Evolutionary conservation across 179 eudicot species (phyloP), one percentile per base, ranked within the genome.

Genomic region (Beta lomatogona): DNA sequence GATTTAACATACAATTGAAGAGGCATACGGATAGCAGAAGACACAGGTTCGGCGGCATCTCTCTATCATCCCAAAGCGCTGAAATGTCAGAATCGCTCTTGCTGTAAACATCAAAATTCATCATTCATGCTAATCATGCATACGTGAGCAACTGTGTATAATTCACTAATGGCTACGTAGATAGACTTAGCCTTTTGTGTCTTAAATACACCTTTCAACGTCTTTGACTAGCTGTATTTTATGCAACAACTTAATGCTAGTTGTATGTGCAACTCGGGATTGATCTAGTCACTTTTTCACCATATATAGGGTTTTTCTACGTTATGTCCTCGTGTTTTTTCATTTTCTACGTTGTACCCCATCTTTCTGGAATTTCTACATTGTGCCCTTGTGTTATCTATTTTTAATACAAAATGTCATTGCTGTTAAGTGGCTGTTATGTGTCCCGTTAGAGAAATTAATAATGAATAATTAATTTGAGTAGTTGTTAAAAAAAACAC

Each of bases 61-160:
- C 71, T 66, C 5, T 15, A n/a, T 77, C 25, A 44, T 73, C 45
- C 59, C 18, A 73, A 58, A 6, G 63, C 71, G n/a, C 45, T 25
- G 21, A 61, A 57, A 67, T 77, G 22, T 81, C 45, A 14, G 77
- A 67, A 73, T 41, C 21, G 13, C 31, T n/a, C 63, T 6, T 28
- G 59, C 79, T 79, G 86, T 80, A 79, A n/a, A n/a, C n/a, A n/a
- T n/a, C n/a, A n/a, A n/a, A n/a, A n/a, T n/a, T n/a, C n/a, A n/a
- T n/a, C n/a, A 52, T 68, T 83, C 5, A 10, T 21, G 46, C n/a
- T 59, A 45, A 57, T 44, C 73, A 67, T 14, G 15, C 68, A 78
- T 81, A 73, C 77, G 31, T 80, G 61, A 84, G 60, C 73, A 41
- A 72, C 46, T 72, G 71, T 80, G 70, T 80, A 82, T 52, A 82